Base-by-base conservation (phyloP, 1,284 basidiomycete genomes). In the Papiliotrema terrestris region DNA sequence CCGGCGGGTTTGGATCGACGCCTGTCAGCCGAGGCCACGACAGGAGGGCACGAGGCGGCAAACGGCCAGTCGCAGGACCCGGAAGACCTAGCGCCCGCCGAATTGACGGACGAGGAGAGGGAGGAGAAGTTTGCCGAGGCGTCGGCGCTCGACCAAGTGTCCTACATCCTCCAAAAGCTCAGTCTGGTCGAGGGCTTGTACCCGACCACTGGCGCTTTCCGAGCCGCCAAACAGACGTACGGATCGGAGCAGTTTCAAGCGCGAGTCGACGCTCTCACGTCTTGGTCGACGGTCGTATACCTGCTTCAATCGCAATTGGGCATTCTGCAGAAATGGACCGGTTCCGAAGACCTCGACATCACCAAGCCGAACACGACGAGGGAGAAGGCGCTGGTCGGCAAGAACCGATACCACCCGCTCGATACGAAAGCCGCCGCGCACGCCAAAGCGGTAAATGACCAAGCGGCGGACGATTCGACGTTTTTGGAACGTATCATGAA, bases 401-500 rank as follows among this genome's bases (percentile, higher is more conserved):
- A 69, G 42, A 63, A 62, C 36, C 58, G 66, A 8, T 73, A 71
- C 56, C 74, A 75, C 54, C 71, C 71, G 0, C 60, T 73, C 8
- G 72, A 73, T 56, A 47, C 58, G 19, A 71, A 73, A 52, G 68
- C 70, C 8, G 54, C 58, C 9, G 64, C 23, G 57, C 71, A 23
- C 60, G 62, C 19, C 55, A 60, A 39, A 45, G 57, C 44, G 54
- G 63, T 44, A 3, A 55, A 38, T 35, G 65, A 65, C 20, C 62
- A 65, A 38, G 65, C 62, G 3, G 73, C 77, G 81, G 56, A 87
- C 82, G 58, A 89, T 84, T 66, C 84, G 39, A 90, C 86, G 48
- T 98, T 98, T 72, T 87, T 98, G 36, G 96, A 98, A 73, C 85
- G 92, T 38, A 81, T 98, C 41, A 83, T 98, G 57, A 98, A 98